phyloP scores from a whole-genome alignment of 495 filamentous ascomycete species.

The Lineolata rhizophorae region DNA sequence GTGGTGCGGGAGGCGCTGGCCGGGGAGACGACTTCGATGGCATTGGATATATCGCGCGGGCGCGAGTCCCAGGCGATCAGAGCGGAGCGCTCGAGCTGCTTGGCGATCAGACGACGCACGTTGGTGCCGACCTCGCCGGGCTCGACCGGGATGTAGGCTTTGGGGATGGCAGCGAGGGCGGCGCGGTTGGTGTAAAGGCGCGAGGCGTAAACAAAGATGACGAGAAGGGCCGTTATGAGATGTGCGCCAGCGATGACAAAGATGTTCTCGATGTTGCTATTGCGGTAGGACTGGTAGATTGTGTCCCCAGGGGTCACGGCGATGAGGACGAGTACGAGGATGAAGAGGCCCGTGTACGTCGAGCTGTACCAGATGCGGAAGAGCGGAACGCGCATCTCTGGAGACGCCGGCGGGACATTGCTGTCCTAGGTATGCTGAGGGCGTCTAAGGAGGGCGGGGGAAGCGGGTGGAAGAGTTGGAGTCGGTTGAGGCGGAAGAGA shows the following conservation, averaged over 20 bases:
- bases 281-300: constrained; percentile 52
- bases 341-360: constrained; percentile 54
- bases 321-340: constrained; percentile 49
- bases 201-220: constrained; percentile 56
- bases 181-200: constrained; percentile 76
- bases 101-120: constrained; percentile 51
- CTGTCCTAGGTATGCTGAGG: too few relatives aligned
- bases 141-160: constrained; percentile 60
- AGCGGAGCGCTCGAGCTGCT: constrained; percentile 49
- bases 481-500: too few relatives aligned
- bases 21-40: too few relatives aligned
- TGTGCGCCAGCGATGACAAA: constrained; percentile 67
- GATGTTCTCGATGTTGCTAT: constrained; percentile 48
- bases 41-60: constrained; percentile 31
- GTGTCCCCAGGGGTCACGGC: constrained; percentile 66
- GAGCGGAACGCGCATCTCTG: constrained; percentile 28
- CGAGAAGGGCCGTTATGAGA: constrained; percentile 46
- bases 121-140: constrained; percentile 51
- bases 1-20: too few relatives aligned
- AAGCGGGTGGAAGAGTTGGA: too few relatives aligned
- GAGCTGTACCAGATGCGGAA: constrained; percentile 67
- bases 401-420: too few relatives aligned
- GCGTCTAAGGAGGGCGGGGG: too few relatives aligned
- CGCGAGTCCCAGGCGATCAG: constrained; percentile 57
- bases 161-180: constrained; percentile 62